Conservation (phyloP, 2,329 filamentous ascomycete genomes). For the Fusarium globosum region DNA sequence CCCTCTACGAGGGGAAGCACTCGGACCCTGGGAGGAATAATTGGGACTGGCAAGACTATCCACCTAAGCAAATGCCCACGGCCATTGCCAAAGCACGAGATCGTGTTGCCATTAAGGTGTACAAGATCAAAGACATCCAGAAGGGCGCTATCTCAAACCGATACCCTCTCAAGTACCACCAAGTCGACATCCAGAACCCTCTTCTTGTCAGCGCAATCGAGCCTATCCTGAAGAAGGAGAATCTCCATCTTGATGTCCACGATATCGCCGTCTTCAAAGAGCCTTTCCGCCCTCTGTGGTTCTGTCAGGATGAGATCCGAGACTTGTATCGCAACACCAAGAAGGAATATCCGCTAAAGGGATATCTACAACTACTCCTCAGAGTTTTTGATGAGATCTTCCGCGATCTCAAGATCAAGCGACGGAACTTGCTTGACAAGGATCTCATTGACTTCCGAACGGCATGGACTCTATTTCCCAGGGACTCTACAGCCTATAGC, state of each 20-base stretch:
- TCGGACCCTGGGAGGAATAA: constrained; percentile 12
- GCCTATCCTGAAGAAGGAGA: constrained; percentile 56
- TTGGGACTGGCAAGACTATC: constrained; percentile 55
- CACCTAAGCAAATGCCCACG: constrained; percentile 57
- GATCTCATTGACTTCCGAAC: constrained; percentile 55
- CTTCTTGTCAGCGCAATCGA: constrained; percentile 55
- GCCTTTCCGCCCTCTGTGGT: constrained; percentile 58
- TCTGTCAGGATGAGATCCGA: constrained; percentile 56
- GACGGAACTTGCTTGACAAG: constrained; percentile 50
- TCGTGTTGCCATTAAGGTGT: constrained; percentile 58
- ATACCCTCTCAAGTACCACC: constrained; percentile 54
- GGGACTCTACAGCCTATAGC: constrained; percentile 53
- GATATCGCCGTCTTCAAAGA: constrained; percentile 51
- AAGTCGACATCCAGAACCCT: constrained; percentile 57
- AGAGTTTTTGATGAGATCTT: constrained; percentile 58
- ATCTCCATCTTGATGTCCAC: constrained; percentile 52
- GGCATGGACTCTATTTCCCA: constrained; percentile 59
- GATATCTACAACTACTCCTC: constrained; percentile 55
- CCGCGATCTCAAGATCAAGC: constrained; percentile 51
- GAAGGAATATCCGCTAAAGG: constrained; percentile 46
- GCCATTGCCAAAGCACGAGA: constrained; percentile 50
- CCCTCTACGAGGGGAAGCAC: constrained; percentile 53
- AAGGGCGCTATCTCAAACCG: constrained; percentile 54
- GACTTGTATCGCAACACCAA: constrained; percentile 46
- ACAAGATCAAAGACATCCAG: constrained; percentile 57